Conservation (phyloP, 1,139 yeast genomes). For the Taphrina betulina region DNA sequence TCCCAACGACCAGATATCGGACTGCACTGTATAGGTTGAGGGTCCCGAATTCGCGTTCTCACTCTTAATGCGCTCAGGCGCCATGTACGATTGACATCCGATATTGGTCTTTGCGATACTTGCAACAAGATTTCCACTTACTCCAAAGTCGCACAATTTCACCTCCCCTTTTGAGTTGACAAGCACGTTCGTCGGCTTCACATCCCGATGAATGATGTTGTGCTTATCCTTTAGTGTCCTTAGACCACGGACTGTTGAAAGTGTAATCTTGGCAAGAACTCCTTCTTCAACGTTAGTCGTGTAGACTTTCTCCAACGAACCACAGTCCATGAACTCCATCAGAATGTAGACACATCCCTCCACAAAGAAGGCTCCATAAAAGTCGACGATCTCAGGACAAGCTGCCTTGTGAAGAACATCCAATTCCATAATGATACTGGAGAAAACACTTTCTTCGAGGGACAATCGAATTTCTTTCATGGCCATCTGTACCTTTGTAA, state of each 20-base stretch:
- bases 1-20: slow-evolving; percentile 96
- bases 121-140: slow-evolving; percentile 90
- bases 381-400: slow-evolving; percentile 77
- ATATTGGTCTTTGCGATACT: slow-evolving; percentile 93
- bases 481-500: slow-evolving; percentile 87
- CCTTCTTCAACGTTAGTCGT: slow-evolving; percentile 58
- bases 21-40: slow-evolving; percentile 79
- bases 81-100: slow-evolving; percentile 99
- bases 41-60: slow-evolving; percentile 36
- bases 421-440: slow-evolving; percentile 83
- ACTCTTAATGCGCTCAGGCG: slow-evolving; percentile 90
- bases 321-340: slow-evolving; percentile 98
- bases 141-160: slow-evolving; percentile 95
- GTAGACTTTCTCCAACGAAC: slow-evolving; percentile 84
- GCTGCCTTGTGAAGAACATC: slow-evolving; percentile 87
- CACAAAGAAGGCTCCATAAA: slow-evolving; percentile 81
- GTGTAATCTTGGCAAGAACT: slow-evolving; percentile 76
- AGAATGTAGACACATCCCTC: slow-evolving; percentile 74
- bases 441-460: slow-evolving; percentile 73
- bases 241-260: slow-evolving; percentile 77
- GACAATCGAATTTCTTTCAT: slow-evolving; percentile 81
- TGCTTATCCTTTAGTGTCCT: slow-evolving; percentile 82
- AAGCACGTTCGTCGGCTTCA: slow-evolving; percentile 91
- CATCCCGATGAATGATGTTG: slow-evolving; percentile 93
- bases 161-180: slow-evolving; percentile 78